Evolutionary conservation across 495 filamentous ascomycete genomes (phyloP).

Genomic region (Paragyromitra xinjiangensis): DNA sequence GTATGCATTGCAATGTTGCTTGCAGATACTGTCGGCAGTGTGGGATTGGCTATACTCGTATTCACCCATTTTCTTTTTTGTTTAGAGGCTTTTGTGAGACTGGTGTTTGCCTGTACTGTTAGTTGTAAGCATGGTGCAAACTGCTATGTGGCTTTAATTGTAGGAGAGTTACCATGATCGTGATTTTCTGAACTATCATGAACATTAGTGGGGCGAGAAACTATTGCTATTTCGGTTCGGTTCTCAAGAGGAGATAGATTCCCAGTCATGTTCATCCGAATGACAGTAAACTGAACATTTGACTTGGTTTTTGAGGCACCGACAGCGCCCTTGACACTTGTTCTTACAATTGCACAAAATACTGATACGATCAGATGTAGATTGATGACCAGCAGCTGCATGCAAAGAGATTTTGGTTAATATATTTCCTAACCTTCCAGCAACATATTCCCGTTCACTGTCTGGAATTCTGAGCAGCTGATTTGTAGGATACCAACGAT

Average conservation of each 20-base stretch:
- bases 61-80: no score
- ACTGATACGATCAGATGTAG: not conserved
- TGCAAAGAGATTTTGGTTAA: not conserved
- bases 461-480: not conserved
- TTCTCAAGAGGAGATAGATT: not conserved
- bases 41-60: no score
- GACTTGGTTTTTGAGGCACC: not conserved
- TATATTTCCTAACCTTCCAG: not conserved
- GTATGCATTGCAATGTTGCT: no score
- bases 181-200: not conserved
- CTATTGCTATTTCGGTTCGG: not conserved
- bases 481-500: not conserved
- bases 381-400: not conserved
- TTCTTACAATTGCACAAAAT: not conserved
- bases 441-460: not conserved
- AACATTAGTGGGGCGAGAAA: not conserved
- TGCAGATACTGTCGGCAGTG: no score
- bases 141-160: no score
- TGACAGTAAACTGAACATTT: constrained; percentile 5
- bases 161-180: no score
- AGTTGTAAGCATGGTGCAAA: no score
- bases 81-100: no score
- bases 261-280: not conserved
- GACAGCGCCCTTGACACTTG: not conserved
- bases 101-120: no score